Conservation (phyloP, 1,139 yeast genomes). For the Blastobotrys petasosporus region DNA sequence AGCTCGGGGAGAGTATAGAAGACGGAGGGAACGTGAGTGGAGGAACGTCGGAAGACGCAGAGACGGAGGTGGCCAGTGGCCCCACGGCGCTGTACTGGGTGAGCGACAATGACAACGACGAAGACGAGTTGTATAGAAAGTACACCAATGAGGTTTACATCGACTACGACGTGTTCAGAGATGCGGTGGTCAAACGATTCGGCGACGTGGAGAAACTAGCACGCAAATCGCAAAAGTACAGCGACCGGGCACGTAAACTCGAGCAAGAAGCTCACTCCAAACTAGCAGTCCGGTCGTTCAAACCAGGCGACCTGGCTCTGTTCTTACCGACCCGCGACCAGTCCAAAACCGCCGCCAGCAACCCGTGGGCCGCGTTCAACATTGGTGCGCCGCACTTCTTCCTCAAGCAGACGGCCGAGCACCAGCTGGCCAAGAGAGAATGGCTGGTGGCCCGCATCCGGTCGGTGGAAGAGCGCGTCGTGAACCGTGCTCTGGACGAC, state of each 20-base stretch:
- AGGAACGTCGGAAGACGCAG: conserved; percentile 2
- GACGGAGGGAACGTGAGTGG: background rate
- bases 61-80: background rate
- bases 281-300: conserved; percentile 58
- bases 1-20: background rate
- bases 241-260: conserved; percentile 36
- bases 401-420: conserved; percentile 40
- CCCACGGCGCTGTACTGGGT: conserved; percentile 31
- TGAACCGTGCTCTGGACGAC: conserved; percentile 23
- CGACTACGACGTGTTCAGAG: conserved; percentile 51
- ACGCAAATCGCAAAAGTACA: conserved; percentile 58
- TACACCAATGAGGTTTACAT: conserved; percentile 35
- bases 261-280: conserved; percentile 42
- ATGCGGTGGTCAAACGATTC: conserved; percentile 69
- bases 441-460: conserved; percentile 68
- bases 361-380: conserved; percentile 83
- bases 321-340: conserved; percentile 72
- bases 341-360: conserved; percentile 37
- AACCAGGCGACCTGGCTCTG: conserved; percentile 66
- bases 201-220: conserved; percentile 91
- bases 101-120: conserved; percentile 17
- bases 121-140: conserved; percentile 26
- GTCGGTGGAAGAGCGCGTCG: conserved; percentile 42
- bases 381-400: conserved; percentile 76
- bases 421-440: conserved; percentile 42